Conservation (phyloP, 495 filamentous ascomycete genomes). For the Penicillium simplicissimum region DNA sequence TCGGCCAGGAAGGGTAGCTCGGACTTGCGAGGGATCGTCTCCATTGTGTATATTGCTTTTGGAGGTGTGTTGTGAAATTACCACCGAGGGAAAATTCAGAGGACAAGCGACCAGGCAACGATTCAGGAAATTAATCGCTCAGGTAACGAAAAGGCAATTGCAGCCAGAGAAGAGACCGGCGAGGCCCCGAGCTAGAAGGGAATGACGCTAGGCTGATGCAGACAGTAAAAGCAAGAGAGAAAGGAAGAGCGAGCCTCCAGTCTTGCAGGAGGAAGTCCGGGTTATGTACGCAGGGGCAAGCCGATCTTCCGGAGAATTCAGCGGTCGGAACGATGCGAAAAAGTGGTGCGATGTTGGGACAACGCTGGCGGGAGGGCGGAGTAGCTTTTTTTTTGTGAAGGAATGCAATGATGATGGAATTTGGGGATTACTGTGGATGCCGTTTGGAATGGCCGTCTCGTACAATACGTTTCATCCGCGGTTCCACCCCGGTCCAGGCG, state of each 20-base stretch:
- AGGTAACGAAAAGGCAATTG: not conserved
- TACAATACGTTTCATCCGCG: conserved; percentile 18
- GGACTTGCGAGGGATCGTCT: conserved; percentile 25
- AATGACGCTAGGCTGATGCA: conserved; percentile 13
- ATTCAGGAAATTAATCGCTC: not conserved
- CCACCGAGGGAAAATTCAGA: not conserved
- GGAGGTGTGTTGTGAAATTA: not conserved
- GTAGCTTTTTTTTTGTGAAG: too few species aligned
- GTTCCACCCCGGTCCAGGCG: conserved; percentile 14
- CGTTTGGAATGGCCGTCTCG: conserved; percentile 9
- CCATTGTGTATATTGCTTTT: conserved; percentile 15
- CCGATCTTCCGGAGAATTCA: conserved; percentile 21
- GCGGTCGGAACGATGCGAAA: conserved; percentile 22
- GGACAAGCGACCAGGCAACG: not conserved
- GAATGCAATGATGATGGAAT: not conserved
- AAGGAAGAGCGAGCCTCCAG: not conserved
- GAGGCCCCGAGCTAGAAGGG: conserved; percentile 6
- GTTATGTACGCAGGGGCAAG: conserved; percentile 20
- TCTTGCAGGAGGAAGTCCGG: conserved; percentile 1
- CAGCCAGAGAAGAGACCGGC: not conserved
- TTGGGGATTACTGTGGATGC: too few species aligned
- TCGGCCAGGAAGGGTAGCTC: conserved; percentile 25
- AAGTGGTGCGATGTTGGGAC: not conserved
- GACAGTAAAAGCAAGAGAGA: conserved; percentile 6
- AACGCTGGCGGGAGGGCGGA: not conserved